Conservation (phyloP, 768 basidiomycete species). For the Serendipita sp. region DNA sequence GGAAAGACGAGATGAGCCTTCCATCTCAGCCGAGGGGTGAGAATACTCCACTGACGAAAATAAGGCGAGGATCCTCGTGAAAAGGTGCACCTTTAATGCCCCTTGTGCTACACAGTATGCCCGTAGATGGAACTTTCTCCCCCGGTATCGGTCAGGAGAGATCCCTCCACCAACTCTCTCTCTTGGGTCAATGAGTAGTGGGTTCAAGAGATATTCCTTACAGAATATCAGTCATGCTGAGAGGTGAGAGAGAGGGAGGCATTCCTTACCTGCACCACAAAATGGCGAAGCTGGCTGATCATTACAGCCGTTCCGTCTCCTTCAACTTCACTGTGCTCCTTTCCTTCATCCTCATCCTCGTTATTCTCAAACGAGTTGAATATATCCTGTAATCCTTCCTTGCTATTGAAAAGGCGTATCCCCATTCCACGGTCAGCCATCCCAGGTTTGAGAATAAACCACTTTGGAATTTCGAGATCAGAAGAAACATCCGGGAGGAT, state of each 20-base stretch:
- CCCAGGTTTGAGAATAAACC: conserved; percentile 96
- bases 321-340: conserved; percentile 20
- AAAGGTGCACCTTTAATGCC: conserved; percentile 64
- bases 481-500: conserved; percentile 29
- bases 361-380: conserved; percentile 65
- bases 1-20: conserved; percentile 30
- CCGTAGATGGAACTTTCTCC: conserved; percentile 74
- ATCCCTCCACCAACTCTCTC: not conserved
- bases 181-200: conserved; percentile 61
- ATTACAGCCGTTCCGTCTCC: conserved; percentile 33
- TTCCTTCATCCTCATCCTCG: conserved; percentile 31
- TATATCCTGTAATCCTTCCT: conserved; percentile 51
- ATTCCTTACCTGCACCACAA: conserved; percentile 72
- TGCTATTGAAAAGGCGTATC: conserved; percentile 73
- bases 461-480: conserved; percentile 21
- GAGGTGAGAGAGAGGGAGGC: not conserved
- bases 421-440: conserved; percentile 97
- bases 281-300: conserved; percentile 82
- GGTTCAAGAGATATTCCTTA: conserved; percentile 73
- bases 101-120: conserved; percentile 72
- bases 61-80: conserved; percentile 67
- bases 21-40: conserved; percentile 24
- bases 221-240: not conserved
- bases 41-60: conserved; percentile 67
- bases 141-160: not conserved